These are phyloP conservation scores for Ogataea ganodermae DNA, from an alignment of 805 yeast genomes.

Conservation along the genomic window DNA sequence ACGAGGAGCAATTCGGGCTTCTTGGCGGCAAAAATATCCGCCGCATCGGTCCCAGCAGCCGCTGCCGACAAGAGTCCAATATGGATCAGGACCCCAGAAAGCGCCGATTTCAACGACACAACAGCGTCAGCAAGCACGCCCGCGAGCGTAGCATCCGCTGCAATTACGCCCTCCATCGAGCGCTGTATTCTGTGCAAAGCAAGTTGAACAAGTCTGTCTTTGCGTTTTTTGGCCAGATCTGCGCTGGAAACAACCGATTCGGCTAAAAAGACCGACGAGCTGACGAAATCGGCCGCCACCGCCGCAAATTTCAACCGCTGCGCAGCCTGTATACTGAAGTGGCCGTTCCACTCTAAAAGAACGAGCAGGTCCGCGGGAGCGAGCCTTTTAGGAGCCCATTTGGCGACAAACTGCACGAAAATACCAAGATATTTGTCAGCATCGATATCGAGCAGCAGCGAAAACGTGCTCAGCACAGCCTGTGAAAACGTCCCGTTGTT, in stretches of 20 bases:
- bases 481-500: conserved; percentile 52
- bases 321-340: conserved; percentile 34
- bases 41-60: not conserved
- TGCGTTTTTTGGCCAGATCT: conserved; percentile 39
- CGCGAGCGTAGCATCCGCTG: conserved; percentile 13
- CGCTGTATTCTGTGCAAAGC: conserved; percentile 34
- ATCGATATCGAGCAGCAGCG: conserved; percentile 35
- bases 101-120: conserved; percentile 20
- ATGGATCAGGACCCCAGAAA: conserved; percentile 24
- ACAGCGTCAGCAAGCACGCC: conserved; percentile 12
- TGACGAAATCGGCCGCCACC: conserved; percentile 25
- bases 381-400: conserved; percentile 35
- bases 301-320: conserved; percentile 28
- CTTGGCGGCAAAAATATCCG: not conserved
- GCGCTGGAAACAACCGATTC: conserved; percentile 31
- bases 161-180: conserved; percentile 26
- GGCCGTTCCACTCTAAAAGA: conserved; percentile 57
- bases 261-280: conserved; percentile 41
- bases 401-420: conserved; percentile 42
- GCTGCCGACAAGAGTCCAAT: conserved; percentile 24
- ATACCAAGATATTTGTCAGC: conserved; percentile 31
- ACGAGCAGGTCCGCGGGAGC: conserved; percentile 61
- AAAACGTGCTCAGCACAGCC: conserved; percentile 43
- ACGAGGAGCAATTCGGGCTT: conserved; percentile 28
- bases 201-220: conserved; percentile 40